Evolutionary conservation across 257 asterid species (phyloP), one percentile per base, ranked within the genome.

Genomic region (Solanum sparsipilum): DNA sequence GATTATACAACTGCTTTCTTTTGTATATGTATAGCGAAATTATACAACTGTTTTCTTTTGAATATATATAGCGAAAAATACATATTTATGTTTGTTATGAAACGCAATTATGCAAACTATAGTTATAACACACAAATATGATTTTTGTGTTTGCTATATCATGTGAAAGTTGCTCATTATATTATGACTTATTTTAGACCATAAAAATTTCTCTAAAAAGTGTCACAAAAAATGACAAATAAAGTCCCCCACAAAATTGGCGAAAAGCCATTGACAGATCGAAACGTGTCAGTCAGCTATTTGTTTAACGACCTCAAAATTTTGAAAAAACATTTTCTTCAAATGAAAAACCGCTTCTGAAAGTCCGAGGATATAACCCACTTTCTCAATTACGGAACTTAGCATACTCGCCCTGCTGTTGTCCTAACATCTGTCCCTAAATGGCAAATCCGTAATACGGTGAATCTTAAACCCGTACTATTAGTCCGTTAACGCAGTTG

Each of bases 231-330:
- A 2, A 20, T 56, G 65, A 56, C 4, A 29, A 44, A 41, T 18
- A 5, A 56, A 29, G 73, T 5, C 5, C 52, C 38, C 35, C 65
- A 68, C 25, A 36, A 70, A 85, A 21, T 83, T 34, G 63, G 36
- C 3, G 9, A 78, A 46, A 46, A 29, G 9, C 23, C 31, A 90
- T 23, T 38, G 16, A 31, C 3, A 81, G 18, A 7, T 52, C 23
- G n/a, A 90, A 83, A 92, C 88, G 11, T 90, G 94, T 90, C 93
- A 11, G 72, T 84, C 79, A 90, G 90, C 93, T 88, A 93, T 91
- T 34, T 46, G 93, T 34, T 81, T 88, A 89, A 70, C 65, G 48
- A 25, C 84, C 65, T 81, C 25, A 85, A 81, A 82, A 35, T 89
- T 79, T 72, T 84, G 90, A 75, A 82, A 4, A 75, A 85, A 46